These are phyloP conservation scores for Colletotrichum brevisporum DNA, from an alignment of 2,329 filamentous ascomycete species.

Conservation along the genomic window DNA sequence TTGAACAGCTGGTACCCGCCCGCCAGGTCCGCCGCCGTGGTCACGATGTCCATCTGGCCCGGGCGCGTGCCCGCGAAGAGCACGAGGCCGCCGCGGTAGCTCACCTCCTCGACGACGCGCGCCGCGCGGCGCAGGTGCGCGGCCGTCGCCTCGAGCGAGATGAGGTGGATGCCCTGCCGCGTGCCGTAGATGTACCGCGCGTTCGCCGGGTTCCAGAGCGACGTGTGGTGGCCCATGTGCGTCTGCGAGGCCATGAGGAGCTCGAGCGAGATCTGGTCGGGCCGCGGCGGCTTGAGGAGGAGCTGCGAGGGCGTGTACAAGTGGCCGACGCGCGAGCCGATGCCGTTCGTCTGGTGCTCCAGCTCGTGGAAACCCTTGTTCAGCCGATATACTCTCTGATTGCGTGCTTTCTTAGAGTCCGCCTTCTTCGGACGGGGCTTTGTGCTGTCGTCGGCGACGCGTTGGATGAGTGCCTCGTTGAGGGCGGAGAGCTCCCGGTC, in stretches of 20 bases:
- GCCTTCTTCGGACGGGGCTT: too few relatives aligned
- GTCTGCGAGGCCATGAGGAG: constrained; percentile 89
- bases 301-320: constrained; percentile 78
- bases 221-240: constrained; percentile 91
- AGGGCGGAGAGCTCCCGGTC: constrained; percentile 32
- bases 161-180: constrained; percentile 90
- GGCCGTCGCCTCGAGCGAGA: constrained; percentile 89
- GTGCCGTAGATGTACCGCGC: constrained; percentile 94
- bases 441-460: neutral
- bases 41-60: constrained; percentile 85
- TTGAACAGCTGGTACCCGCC: constrained; percentile 90
- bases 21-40: constrained; percentile 83
- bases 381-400: neutral
- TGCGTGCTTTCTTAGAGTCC: too few relatives aligned
- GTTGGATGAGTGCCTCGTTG: constrained; percentile 20
- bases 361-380: constrained; percentile 7
- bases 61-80: constrained; percentile 91
- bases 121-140: constrained; percentile 92
- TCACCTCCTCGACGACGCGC: constrained; percentile 91
- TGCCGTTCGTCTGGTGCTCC: constrained; percentile 6
- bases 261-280: constrained; percentile 89
- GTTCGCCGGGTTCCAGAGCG: constrained; percentile 95
- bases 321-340: constrained; percentile 65
- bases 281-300: constrained; percentile 79
- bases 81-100: constrained; percentile 85